A percentile compares a stretch with the other conserved stretches of the same genome.
Conservation (phyloP, 352 stramenopile genomes). For the Phytophthora megakarya region DNA sequence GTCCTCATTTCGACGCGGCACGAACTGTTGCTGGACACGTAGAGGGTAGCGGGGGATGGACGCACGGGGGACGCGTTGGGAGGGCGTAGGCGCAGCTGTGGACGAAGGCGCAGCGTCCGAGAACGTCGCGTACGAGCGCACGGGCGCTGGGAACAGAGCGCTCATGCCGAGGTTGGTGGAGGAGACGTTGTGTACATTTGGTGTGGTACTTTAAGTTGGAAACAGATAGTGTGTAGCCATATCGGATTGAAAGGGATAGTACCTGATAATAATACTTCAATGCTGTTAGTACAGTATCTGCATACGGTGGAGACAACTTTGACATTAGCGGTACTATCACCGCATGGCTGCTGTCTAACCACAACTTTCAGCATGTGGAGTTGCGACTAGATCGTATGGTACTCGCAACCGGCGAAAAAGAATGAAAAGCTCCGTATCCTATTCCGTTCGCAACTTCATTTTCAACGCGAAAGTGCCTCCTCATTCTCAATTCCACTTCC, state of each 20-base stretch:
- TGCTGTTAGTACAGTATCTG: no score
- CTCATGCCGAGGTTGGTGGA: slow-evolving; percentile 39
- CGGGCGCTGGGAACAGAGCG: slow-evolving; percentile 73
- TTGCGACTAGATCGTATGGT: neutral
- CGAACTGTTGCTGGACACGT: slow-evolving; percentile 60
- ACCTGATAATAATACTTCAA: no score
- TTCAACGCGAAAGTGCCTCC: neutral
- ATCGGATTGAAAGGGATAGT: no score
- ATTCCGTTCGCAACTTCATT: neutral
- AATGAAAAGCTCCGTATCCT: neutral
- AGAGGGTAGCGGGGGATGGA: slow-evolving; percentile 60
- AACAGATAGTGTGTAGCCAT: no score
- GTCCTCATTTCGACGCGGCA: slow-evolving; percentile 77
- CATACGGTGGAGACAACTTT: no score
- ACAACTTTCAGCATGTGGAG: no score
- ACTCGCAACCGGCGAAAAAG: neutral
- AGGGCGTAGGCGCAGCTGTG: slow-evolving; percentile 5
- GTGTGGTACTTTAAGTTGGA: neutral
- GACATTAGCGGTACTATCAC: no score
- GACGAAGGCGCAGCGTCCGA: slow-evolving; percentile 43
- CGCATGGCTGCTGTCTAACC: no score
- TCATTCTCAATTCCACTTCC: slow-evolving; percentile 3
- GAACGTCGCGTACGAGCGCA: slow-evolving; percentile 74
- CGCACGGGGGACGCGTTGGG: neutral
- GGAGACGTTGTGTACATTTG: neutral